phyloP scores from a whole-genome alignment of 306 rosid species.

The Lathyrus aphaca region DNA sequence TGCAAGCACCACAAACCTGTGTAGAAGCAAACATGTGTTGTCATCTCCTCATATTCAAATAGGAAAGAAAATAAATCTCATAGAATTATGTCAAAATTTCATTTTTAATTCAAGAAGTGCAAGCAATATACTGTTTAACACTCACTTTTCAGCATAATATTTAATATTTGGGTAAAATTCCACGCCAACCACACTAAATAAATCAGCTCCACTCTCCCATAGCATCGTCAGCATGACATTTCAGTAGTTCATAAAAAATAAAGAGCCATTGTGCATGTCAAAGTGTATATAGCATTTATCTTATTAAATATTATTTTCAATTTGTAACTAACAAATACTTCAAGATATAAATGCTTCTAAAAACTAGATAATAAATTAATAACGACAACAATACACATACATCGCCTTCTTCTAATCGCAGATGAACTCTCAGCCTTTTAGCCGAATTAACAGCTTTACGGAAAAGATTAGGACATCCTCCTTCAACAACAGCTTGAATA shows the following conservation, averaged over 20 bases:
- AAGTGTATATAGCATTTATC: neutral
- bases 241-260: neutral
- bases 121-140: neutral
- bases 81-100: conserved; percentile 6
- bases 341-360: conserved; percentile 6
- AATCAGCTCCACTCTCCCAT: neutral
- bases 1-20: conserved; percentile 89
- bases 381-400: conserved; percentile 59
- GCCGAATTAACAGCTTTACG: conserved; percentile 89
- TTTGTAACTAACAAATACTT: conserved; percentile 1
- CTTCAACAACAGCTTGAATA: conserved; percentile 63
- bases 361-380: neutral
- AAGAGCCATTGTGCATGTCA: neutral
- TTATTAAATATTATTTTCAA: conserved; percentile 15
- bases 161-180: conserved; percentile 1
- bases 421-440: conserved; percentile 77
- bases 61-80: conserved; percentile 1
- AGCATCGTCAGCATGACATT: neutral
- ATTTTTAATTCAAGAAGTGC: neutral
- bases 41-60: conserved; percentile 36
- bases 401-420: conserved; percentile 87
- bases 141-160: neutral
- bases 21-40: conserved; percentile 35
- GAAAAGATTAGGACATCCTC: conserved; percentile 86
- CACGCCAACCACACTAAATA: conserved; percentile 6